Conservation (phyloP, 2,329 filamentous ascomycete genomes). For the Furcasterigmium furcatum region DNA sequence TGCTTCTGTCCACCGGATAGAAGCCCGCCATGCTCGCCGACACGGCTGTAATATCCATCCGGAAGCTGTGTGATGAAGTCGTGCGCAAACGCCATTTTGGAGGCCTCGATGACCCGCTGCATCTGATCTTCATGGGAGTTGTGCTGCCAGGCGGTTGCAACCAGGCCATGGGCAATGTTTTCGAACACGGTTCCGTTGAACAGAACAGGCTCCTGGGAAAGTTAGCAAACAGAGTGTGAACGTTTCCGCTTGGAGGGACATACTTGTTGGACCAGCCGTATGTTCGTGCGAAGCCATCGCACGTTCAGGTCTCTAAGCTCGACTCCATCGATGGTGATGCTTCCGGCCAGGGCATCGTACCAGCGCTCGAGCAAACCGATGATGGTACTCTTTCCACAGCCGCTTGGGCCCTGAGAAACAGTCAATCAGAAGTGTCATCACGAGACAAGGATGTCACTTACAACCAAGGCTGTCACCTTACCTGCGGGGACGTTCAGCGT, state of each 20-base stretch:
- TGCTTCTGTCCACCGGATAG: constrained; percentile 63
- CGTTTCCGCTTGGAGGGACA: too few species aligned
- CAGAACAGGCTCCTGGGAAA: constrained; percentile 39
- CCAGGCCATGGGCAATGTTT: constrained; percentile 50
- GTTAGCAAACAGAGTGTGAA: too few species aligned
- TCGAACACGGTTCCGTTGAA: constrained; percentile 46
- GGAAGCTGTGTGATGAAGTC: constrained; percentile 47
- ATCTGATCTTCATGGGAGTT: constrained; percentile 36
- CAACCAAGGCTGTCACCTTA: constrained; percentile 24
- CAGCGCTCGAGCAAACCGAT: constrained; percentile 57
- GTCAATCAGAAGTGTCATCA: too few species aligned
- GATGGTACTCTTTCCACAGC: constrained; percentile 57
- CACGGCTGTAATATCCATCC: constrained; percentile 51
- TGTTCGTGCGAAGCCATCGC: constrained; percentile 49
- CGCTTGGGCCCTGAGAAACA: constrained; percentile 56
- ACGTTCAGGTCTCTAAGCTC: constrained; percentile 40
- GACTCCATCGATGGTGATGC: constrained; percentile 39
- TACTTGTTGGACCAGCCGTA: constrained; percentile 44
- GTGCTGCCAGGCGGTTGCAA: constrained; percentile 36
- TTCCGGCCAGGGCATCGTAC: constrained; percentile 42
- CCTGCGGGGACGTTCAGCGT: constrained; percentile 28
- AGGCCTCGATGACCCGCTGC: constrained; percentile 40
- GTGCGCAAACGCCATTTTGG: constrained; percentile 44
- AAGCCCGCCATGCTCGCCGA: constrained; percentile 61
- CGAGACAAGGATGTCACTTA: too few species aligned